phyloP scores from a whole-genome alignment of 2,329 filamentous ascomycete species.

The Fusarium sp. region DNA sequence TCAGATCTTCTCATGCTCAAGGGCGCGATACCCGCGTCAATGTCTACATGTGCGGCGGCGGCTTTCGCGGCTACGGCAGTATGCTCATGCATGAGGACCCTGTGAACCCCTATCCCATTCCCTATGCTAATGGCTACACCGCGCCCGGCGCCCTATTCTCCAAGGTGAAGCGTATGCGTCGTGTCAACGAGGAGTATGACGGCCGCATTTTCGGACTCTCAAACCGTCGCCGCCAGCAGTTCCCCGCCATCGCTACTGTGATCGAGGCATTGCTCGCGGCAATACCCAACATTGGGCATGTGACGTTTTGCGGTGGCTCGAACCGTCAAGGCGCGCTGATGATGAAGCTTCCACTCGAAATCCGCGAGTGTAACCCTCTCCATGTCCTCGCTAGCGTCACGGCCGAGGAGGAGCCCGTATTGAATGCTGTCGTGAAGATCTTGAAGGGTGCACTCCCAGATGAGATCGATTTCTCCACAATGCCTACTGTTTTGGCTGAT shows the following conservation, averaged over 20 bases:
- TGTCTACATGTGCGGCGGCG: conserved; percentile 87
- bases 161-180: conserved; percentile 60
- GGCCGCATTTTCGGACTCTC: conserved; percentile 80
- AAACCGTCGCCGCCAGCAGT: conserved; percentile 79
- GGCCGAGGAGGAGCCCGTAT: conserved; percentile 41
- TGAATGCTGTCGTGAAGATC: conserved; percentile 51
- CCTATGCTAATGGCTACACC: conserved; percentile 81
- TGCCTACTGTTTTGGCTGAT: conserved; percentile 55
- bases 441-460: conserved; percentile 56
- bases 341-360: conserved; percentile 67
- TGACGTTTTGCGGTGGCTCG: conserved; percentile 87
- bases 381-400: conserved; percentile 46
- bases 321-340: conserved; percentile 86
- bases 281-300: conserved; percentile 74
- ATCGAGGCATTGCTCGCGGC: conserved; percentile 77
- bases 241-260: conserved; percentile 83
- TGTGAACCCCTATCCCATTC: conserved; percentile 81
- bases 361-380: conserved; percentile 74
- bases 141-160: conserved; percentile 69
- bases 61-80: conserved; percentile 90
- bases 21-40: conserved; percentile 60
- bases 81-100: conserved; percentile 82
- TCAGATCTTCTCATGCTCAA: conserved; percentile 49
- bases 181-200: conserved; percentile 58
- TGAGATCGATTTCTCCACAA: conserved; percentile 47